These are phyloP conservation scores for Quercus bicolor DNA, from an alignment of 306 rosid species.

Conservation along the genomic window DNA sequence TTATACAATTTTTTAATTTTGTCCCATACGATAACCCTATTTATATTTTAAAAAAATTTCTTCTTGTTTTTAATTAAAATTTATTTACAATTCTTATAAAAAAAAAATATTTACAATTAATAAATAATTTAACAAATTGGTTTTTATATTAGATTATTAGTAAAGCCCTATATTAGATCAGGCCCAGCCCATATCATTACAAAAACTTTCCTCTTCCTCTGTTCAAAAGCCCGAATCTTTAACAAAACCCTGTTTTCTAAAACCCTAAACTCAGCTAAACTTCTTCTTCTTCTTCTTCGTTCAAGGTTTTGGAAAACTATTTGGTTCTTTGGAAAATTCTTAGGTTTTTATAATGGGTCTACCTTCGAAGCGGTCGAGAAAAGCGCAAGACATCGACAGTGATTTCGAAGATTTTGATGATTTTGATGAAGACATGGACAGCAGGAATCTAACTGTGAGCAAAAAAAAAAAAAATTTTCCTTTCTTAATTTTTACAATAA, in stretches of 20 bases:
- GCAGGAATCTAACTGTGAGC: slow-evolving; percentile 23
- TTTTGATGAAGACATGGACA: slow-evolving; percentile 5
- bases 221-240: too few species aligned
- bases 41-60: too few species aligned
- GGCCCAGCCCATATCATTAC: not conserved
- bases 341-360: slow-evolving; percentile 14
- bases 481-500: not conserved
- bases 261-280: not conserved
- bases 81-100: too few species aligned
- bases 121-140: too few species aligned
- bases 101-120: too few species aligned
- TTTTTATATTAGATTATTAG: too few species aligned
- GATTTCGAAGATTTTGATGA: slow-evolving; percentile 18
- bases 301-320: not conserved
- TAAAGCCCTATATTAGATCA: not conserved
- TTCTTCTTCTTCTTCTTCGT: not conserved
- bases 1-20: too few species aligned
- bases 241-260: not conserved
- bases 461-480: not conserved
- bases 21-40: too few species aligned
- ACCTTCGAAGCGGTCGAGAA: slow-evolving; percentile 15
- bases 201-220: too few species aligned
- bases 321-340: not conserved
- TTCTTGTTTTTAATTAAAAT: too few species aligned
- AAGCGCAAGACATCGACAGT: slow-evolving; percentile 24